Conservation (phyloP, 2,329 filamentous ascomycete species). For the Dactylellina haptotyla region DNA sequence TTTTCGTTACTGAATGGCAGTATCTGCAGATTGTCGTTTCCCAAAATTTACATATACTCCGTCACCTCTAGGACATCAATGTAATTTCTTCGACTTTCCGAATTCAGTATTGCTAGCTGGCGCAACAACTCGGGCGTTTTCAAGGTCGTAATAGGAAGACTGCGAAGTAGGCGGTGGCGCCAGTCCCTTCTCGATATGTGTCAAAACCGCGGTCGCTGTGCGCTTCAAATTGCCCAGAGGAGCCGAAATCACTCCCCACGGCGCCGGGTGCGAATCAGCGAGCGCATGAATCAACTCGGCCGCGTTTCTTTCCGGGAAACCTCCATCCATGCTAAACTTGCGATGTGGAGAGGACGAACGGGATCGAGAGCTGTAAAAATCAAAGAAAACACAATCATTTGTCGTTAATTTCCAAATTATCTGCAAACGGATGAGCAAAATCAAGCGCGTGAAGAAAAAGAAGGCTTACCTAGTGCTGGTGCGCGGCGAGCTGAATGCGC, state of each 20-base stretch:
- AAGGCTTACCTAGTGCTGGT: constrained; percentile 67
- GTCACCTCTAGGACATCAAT: constrained; percentile 65
- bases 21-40: too few species aligned
- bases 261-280: constrained; percentile 75
- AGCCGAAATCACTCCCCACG: constrained; percentile 70
- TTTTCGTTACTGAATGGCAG: too few species aligned
- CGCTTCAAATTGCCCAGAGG: constrained; percentile 74
- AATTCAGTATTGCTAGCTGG: constrained; percentile 68
- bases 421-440: constrained; percentile 43
- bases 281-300: constrained; percentile 62
- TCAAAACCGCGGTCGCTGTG: constrained; percentile 86
- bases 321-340: constrained; percentile 58
- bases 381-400: background rate
- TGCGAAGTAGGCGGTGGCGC: constrained; percentile 63
- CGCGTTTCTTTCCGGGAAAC: constrained; percentile 58
- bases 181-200: constrained; percentile 87
- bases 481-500: constrained; percentile 64
- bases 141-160: constrained; percentile 57
- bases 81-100: constrained; percentile 74
- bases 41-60: too few species aligned
- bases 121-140: constrained; percentile 64
- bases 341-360: constrained; percentile 54
- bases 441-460: constrained; percentile 3
- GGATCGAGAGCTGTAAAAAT: constrained; percentile 36
- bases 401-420: background rate